A percentile compares a stretch with the other conserved stretches of the same genome.
Conservation (phyloP, 208 protist species). For the Leishmania major region DNA sequence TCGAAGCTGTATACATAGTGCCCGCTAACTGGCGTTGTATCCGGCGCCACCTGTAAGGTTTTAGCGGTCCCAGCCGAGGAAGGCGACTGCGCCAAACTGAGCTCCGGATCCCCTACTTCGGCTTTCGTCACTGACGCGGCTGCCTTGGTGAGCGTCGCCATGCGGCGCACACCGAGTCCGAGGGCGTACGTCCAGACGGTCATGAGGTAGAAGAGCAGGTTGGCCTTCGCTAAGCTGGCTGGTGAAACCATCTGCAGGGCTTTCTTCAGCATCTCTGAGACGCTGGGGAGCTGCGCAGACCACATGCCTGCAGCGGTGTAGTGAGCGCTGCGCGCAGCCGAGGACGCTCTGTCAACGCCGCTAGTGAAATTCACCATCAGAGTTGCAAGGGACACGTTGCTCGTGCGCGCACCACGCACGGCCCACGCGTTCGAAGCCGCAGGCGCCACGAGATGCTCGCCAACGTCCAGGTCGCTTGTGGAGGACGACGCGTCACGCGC, state of each 20-base stretch:
- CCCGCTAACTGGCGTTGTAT: neutral
- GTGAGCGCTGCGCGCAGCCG: neutral
- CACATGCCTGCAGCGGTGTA: constrained; percentile 5
- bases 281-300: constrained; percentile 15
- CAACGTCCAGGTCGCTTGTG: constrained; percentile 47
- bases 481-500: neutral
- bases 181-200: constrained; percentile 27
- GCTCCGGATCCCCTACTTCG: constrained; percentile 10
- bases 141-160: constrained; percentile 18
- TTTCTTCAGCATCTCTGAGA: constrained; percentile 28
- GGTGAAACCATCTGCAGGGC: constrained; percentile 18
- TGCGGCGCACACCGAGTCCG: constrained; percentile 24
- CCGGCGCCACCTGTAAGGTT: neutral
- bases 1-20: constrained; percentile 86
- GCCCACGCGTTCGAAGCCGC: constrained; percentile 44
- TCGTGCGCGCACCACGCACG: constrained; percentile 36
- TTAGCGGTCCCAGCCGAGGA: neutral
- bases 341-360: neutral
- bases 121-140: constrained; percentile 8
- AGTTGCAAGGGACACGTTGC: constrained; percentile 16
- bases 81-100: constrained; percentile 1
- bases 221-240: constrained; percentile 15
- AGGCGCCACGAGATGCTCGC: constrained; percentile 47
- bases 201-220: constrained; percentile 21
- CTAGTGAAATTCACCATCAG: constrained; percentile 6